phyloP scores from a whole-genome alignment of 805 yeast genomes.

The Candida chauliodis region DNA sequence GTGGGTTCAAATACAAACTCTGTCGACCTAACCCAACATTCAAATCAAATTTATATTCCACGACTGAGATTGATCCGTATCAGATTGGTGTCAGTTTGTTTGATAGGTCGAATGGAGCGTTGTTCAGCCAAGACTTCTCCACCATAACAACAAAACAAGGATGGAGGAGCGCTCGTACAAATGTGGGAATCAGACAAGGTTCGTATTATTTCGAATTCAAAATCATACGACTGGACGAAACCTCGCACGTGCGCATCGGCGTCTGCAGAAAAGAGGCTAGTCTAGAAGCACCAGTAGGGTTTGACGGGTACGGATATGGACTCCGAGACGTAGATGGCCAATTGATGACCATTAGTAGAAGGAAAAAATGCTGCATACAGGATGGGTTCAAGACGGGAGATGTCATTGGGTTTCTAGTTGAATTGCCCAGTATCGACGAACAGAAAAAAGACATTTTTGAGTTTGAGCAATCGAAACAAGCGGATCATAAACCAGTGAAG shows the following conservation, averaged over 20 bases:
- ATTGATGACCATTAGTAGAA: slow-evolving; percentile 71
- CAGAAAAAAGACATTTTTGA: slow-evolving; percentile 42
- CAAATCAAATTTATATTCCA: slow-evolving; percentile 55
- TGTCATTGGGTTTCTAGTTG: slow-evolving; percentile 71
- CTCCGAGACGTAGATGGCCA: slow-evolving; percentile 76
- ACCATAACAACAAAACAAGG: slow-evolving; percentile 63
- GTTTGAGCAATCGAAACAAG: slow-evolving; percentile 14
- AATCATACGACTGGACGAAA: slow-evolving; percentile 43
- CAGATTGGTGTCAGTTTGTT: slow-evolving; percentile 54
- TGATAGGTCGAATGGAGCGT: slow-evolving; percentile 64
- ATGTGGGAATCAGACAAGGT: slow-evolving; percentile 76
- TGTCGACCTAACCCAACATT: slow-evolving; percentile 70
- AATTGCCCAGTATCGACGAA: slow-evolving; percentile 52
- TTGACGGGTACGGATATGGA: slow-evolving; percentile 92
- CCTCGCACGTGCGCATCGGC: slow-evolving; percentile 75
- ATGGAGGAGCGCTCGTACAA: slow-evolving; percentile 76
- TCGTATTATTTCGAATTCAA: slow-evolving; percentile 74
- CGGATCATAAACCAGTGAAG: slow-evolving; percentile 9
- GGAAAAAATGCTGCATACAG: slow-evolving; percentile 47
- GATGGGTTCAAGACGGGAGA: slow-evolving; percentile 70
- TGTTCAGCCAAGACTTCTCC: slow-evolving; percentile 23
- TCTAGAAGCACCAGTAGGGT: slow-evolving; percentile 93
- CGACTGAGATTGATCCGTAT: slow-evolving; percentile 73
- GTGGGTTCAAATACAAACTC: slow-evolving; percentile 78
- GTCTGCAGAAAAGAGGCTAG: slow-evolving; percentile 82